Evolutionary conservation across 495 filamentous ascomycete species (phyloP).

Genomic region (Pyrenopolyporus hunteri): DNA sequence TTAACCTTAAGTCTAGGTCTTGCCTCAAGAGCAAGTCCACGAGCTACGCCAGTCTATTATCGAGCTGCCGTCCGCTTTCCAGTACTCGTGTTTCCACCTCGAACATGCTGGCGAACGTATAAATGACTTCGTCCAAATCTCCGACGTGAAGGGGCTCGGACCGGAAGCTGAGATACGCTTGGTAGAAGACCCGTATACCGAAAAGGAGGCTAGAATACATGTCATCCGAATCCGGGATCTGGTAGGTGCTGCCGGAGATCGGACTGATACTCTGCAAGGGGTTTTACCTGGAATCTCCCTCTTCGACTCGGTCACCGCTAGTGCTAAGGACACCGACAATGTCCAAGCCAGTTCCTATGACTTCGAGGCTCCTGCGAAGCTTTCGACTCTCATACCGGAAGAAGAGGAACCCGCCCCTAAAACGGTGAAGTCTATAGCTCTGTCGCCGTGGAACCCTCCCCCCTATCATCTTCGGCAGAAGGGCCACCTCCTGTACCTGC

Average conservation of each 20-base stretch:
- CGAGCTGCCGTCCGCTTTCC: conserved; percentile 89
- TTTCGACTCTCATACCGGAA: conserved; percentile 73
- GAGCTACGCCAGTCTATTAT: conserved; percentile 97
- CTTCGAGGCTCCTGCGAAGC: conserved; percentile 68
- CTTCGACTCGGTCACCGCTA: conserved; percentile 72
- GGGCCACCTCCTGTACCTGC: conserved; percentile 92
- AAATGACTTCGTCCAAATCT: conserved; percentile 94
- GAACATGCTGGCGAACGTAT: conserved; percentile 83
- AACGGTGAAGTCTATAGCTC: conserved; percentile 83
- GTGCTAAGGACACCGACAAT: conserved; percentile 56
- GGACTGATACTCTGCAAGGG: conserved; percentile 86
- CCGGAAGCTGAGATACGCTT: conserved; percentile 76
- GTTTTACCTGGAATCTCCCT: conserved; percentile 85
- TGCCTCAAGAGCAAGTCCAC: conserved; percentile 92
- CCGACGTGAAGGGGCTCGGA: conserved; percentile 81
- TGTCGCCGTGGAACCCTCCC: conserved; percentile 96
- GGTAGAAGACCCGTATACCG: conserved; percentile 96
- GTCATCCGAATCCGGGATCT: conserved; percentile 87
- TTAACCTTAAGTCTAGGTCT: conserved; percentile 67
- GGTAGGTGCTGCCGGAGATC: conserved; percentile 87
- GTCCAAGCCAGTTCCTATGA: conserved; percentile 71
- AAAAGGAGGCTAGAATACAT: conserved; percentile 97
- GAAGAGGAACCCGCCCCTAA: conserved; percentile 72
- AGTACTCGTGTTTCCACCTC: conserved; percentile 98
- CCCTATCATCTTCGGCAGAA: conserved; percentile 88